Percentiles rank a stretch among this genome's conserved stretches.
phyloP scores from a whole-genome alignment of 164 flowering plant species.

The Saururus chinensis region DNA sequence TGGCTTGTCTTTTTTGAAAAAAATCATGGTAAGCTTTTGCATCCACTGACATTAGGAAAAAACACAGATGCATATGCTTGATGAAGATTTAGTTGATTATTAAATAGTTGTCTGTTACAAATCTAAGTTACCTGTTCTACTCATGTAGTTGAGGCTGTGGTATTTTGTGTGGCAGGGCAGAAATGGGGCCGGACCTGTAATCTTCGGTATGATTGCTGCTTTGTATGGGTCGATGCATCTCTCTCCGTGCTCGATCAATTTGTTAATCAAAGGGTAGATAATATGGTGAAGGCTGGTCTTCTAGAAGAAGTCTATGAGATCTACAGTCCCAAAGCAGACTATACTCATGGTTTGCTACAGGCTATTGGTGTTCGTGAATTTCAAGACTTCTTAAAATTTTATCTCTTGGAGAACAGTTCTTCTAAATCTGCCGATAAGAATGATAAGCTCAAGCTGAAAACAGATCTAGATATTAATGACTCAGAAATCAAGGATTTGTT shows the following conservation, averaged over 20 bases:
- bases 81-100: too few species aligned
- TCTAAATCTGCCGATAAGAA: conserved; percentile 2
- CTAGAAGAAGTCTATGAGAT: conserved; percentile 72
- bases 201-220: conserved; percentile 76
- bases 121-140: not conserved
- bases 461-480: conserved; percentile 19
- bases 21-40: too few species aligned
- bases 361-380: conserved; percentile 96
- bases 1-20: not conserved
- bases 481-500: conserved; percentile 24
- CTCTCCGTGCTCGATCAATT: conserved; percentile 56
- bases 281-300: conserved; percentile 76
- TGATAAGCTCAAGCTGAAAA: conserved; percentile 20
- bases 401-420: conserved; percentile 7
- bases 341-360: conserved; percentile 73
- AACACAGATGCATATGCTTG: not conserved
- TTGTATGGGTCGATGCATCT: conserved; percentile 83
- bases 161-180: conserved; percentile 83
- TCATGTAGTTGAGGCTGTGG: conserved; percentile 10
- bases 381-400: conserved; percentile 43
- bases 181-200: conserved; percentile 74
- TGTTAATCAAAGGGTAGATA: conserved; percentile 70
- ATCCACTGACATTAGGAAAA: not conserved
- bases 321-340: conserved; percentile 47
- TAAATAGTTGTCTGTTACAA: too few species aligned